A percentile compares a stretch with the other conserved stretches of the same genome.
Evolutionary conservation across 805 yeast species (phyloP).

Genomic region (Candida dendrica): DNA sequence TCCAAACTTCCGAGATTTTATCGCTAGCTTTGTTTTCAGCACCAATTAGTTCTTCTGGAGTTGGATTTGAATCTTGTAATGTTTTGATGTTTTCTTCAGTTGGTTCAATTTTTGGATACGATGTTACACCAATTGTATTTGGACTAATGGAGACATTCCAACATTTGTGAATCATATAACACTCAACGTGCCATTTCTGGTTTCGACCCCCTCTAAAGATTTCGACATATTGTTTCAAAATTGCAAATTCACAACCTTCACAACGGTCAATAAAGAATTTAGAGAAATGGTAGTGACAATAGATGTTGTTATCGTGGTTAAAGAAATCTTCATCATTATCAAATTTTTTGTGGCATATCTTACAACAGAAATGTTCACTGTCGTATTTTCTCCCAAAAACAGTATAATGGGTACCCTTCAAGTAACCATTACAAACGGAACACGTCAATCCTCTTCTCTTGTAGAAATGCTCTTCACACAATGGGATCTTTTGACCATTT

Average conservation of each 20-base stretch:
- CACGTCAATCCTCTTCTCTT: constrained; percentile 81
- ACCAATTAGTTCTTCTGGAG: constrained; percentile 41
- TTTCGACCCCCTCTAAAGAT: constrained; percentile 83
- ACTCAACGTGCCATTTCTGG: constrained; percentile 99
- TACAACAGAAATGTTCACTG: constrained; percentile 91
- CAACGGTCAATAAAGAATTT: constrained; percentile 79
- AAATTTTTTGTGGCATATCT: constrained; percentile 76
- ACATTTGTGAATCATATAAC: constrained; percentile 94
- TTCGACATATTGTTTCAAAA: constrained; percentile 90
- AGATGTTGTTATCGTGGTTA: constrained; percentile 76
- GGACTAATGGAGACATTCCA: constrained; percentile 84
- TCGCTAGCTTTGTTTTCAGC: constrained; percentile 64
- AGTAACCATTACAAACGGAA: constrained; percentile 72
- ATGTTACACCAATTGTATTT: constrained; percentile 43
- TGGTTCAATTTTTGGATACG: constrained; percentile 21
- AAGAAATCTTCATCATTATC: constrained; percentile 89
- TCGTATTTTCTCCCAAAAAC: constrained; percentile 91
- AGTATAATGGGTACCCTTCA: constrained; percentile 89
- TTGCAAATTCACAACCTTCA: constrained; percentile 89
- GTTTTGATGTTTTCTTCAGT: constrained; percentile 17
- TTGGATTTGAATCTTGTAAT: constrained; percentile 25
- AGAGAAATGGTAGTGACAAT: constrained; percentile 92
- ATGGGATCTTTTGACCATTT: constrained; percentile 40
- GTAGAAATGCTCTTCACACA: constrained; percentile 93
- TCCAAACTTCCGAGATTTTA: constrained; percentile 65